Conservation (phyloP, 2,329 filamentous ascomycete genomes). For the Bipolaris bicolor region DNA sequence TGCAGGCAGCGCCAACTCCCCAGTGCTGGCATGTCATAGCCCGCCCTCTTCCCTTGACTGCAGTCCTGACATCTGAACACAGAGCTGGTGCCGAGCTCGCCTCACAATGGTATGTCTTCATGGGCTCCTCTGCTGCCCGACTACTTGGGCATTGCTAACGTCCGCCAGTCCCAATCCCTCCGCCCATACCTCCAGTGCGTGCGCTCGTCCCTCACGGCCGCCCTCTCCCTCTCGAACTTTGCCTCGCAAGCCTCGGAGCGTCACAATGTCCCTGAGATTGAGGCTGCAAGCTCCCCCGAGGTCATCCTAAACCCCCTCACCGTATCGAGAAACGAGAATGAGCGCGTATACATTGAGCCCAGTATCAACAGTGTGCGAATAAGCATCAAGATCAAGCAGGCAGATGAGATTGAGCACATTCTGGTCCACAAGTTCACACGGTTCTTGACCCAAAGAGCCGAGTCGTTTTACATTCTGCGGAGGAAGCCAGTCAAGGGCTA, state of each 20-base stretch:
- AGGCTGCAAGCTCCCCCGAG: conserved; percentile 91
- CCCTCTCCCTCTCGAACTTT: conserved; percentile 94
- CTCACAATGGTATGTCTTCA: conserved; percentile 37
- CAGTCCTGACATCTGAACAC: conserved; percentile 24
- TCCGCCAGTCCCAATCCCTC: conserved; percentile 83
- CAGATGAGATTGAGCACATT: conserved; percentile 98
- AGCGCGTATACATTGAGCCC: conserved; percentile 93
- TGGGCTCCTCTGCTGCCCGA: background rate
- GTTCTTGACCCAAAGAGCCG: conserved; percentile 93
- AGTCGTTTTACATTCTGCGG: conserved; percentile 95
- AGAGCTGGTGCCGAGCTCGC: conserved; percentile 27
- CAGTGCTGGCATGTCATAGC: conserved; percentile 42
- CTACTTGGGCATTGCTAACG: conserved; percentile 30
- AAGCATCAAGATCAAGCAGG: conserved; percentile 99
- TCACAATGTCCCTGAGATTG: conserved; percentile 97
- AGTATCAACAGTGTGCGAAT: conserved; percentile 96
- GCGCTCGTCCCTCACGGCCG: conserved; percentile 89
- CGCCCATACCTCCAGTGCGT: conserved; percentile 96
- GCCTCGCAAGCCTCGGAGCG: conserved; percentile 95
- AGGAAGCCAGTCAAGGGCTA: conserved; percentile 98
- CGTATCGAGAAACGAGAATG: conserved; percentile 94
- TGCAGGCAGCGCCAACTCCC: conserved; percentile 32
- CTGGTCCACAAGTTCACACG: conserved; percentile 98
- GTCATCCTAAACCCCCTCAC: conserved; percentile 89
- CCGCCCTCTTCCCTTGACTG: conserved; percentile 19